These are phyloP conservation scores for Boletellus emodensis DNA, from an alignment of 768 basidiomycete species.

Conservation along the genomic window DNA sequence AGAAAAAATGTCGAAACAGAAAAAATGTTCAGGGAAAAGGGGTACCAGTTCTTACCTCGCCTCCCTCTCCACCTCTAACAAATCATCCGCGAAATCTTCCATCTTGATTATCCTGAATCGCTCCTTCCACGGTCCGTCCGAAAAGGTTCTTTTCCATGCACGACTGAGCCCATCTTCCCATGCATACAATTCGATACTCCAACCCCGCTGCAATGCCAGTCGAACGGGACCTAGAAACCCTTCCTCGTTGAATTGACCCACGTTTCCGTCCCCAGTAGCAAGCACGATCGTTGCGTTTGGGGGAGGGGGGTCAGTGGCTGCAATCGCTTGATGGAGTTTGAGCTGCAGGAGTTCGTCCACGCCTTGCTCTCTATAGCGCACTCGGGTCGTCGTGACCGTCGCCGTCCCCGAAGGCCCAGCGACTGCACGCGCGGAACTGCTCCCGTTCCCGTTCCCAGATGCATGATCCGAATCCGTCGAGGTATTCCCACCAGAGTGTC, in stretches of 20 bases:
- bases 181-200: slow-evolving; percentile 92
- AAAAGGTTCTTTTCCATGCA: slow-evolving; percentile 73
- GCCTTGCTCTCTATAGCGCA: slow-evolving; percentile 83
- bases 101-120: slow-evolving; percentile 56
- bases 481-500: slow-evolving; percentile 18
- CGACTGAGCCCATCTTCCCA: slow-evolving; percentile 84
- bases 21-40: background rate
- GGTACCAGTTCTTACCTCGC: slow-evolving; percentile 8
- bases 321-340: slow-evolving; percentile 84
- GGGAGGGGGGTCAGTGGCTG: slow-evolving; percentile 62
- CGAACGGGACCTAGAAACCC: slow-evolving; percentile 88
- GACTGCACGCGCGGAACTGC: slow-evolving; percentile 7
- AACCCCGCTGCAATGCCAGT: slow-evolving; percentile 82
- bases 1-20: background rate
- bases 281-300: slow-evolving; percentile 76
- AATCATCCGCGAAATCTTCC: slow-evolving; percentile 61
- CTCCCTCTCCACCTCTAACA: slow-evolving; percentile 43
- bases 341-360: slow-evolving; percentile 94
- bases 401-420: slow-evolving; percentile 14
- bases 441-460: background rate
- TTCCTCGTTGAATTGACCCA: slow-evolving; percentile 88
- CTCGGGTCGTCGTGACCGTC: slow-evolving; percentile 30
- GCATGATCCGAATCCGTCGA: slow-evolving; percentile 27
- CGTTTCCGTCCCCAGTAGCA: slow-evolving; percentile 91
- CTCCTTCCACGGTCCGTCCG: slow-evolving; percentile 40